A percentile compares a stretch with the other conserved stretches of the same genome.
Evolutionary conservation across 805 yeast genomes (phyloP).

Genomic region (Hanseniaspora meyeri): DNA sequence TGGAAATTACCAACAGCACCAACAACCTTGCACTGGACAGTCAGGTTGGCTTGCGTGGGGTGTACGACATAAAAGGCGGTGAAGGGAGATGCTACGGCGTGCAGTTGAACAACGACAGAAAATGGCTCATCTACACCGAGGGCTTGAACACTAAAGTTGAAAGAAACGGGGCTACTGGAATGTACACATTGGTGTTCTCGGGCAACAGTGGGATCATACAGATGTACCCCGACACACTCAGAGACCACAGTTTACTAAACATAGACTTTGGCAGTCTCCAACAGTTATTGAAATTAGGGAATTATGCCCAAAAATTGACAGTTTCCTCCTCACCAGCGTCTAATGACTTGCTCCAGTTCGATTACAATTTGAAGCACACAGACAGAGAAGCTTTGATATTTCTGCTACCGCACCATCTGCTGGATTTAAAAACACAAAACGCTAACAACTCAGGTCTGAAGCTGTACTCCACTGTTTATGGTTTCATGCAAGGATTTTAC

Average conservation of each 20-base stretch:
- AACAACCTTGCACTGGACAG: neutral
- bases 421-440: conserved; percentile 29
- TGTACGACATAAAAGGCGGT: neutral
- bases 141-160: neutral
- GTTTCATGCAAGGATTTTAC: conserved; percentile 35
- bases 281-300: neutral
- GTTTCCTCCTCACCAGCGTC: conserved; percentile 18
- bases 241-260: neutral
- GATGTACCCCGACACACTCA: neutral
- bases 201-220: neutral
- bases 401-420: conserved; percentile 58
- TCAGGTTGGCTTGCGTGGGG: neutral
- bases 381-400: conserved; percentile 37
- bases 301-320: neutral
- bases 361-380: conserved; percentile 22
- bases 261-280: neutral
- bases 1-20: neutral
- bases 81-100: neutral
- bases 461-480: conserved; percentile 41
- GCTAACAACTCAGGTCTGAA: conserved; percentile 16
- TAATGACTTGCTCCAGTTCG: conserved; percentile 32
- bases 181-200: neutral
- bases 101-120: neutral
- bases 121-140: neutral
- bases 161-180: neutral